These are phyloP conservation scores for Hypoxylon rickii DNA, from an alignment of 495 filamentous ascomycete genomes.

Conservation along the genomic window DNA sequence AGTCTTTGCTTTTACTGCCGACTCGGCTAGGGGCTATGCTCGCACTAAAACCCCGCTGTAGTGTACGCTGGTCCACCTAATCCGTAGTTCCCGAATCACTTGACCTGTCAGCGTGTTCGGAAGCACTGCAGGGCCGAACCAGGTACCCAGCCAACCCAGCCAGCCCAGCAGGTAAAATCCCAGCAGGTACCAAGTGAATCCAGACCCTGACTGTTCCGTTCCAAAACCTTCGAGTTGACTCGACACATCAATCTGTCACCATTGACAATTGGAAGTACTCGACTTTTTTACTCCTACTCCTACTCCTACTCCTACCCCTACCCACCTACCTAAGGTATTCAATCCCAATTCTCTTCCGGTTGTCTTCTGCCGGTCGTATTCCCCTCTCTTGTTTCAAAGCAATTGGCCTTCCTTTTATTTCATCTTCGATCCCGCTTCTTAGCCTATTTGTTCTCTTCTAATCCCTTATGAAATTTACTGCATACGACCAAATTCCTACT, in stretches of 20 bases:
- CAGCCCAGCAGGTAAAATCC: too few relatives aligned
- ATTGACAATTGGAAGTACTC: neutral
- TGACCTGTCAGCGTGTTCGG: too few relatives aligned
- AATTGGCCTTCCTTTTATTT: conserved; percentile 14
- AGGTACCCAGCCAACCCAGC: too few relatives aligned
- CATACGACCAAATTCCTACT: conserved; percentile 18
- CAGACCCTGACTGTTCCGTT: conserved; percentile 6
- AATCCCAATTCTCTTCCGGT: too few relatives aligned
- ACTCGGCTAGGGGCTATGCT: too few relatives aligned
- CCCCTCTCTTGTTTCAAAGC: conserved; percentile 13
- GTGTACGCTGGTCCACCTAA: too few relatives aligned
- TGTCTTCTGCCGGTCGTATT: conserved; percentile 22
- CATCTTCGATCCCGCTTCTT: conserved; percentile 19
- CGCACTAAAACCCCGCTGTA: too few relatives aligned
- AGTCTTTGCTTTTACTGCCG: too few relatives aligned
- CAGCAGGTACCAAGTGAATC: neutral
- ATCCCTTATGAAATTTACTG: conserved; percentile 24
- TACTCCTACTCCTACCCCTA: too few relatives aligned
- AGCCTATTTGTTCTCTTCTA: conserved; percentile 25
- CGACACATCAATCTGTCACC: neutral
- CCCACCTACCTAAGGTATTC: too few relatives aligned
- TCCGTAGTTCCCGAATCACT: too few relatives aligned
- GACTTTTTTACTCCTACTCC: neutral
- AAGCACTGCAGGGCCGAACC: too few relatives aligned
- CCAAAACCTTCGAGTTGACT: conserved; percentile 17